These are phyloP conservation scores for Boletus smithii DNA, from an alignment of 1,284 basidiomycete genomes.

Conservation along the genomic window DNA sequence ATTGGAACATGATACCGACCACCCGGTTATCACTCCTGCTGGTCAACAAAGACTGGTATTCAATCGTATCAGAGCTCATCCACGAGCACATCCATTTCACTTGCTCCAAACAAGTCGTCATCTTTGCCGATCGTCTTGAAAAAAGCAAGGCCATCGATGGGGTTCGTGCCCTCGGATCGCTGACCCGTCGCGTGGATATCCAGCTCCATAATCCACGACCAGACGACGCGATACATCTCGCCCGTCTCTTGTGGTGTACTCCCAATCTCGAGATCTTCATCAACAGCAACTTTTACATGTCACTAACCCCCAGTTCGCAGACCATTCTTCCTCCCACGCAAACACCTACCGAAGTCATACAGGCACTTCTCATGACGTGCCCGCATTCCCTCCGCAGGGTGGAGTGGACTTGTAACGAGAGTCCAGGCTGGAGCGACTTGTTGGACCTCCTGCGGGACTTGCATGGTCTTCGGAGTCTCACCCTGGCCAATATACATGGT, in stretches of 20 bases:
- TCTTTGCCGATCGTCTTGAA: slow-evolving; percentile 36
- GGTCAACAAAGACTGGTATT: slow-evolving; percentile 37
- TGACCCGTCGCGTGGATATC: slow-evolving; percentile 40
- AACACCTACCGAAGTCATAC: slow-evolving; percentile 24
- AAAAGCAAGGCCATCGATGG: slow-evolving; percentile 17
- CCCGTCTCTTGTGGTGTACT: slow-evolving; percentile 37
- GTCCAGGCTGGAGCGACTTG: slow-evolving; percentile 29
- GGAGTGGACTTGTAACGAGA: slow-evolving; percentile 34
- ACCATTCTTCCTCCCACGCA: slow-evolving; percentile 24
- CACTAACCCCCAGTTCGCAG: slow-evolving; percentile 20
- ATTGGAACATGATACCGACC: slow-evolving; percentile 15
- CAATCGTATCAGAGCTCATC: slow-evolving; percentile 35
- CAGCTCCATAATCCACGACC: slow-evolving; percentile 34
- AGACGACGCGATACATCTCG: slow-evolving; percentile 23
- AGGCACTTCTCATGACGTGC: slow-evolving; percentile 25
- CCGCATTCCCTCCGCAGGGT: slow-evolving; percentile 27
- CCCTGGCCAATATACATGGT: slow-evolving; percentile 37
- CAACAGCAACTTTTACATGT: slow-evolving; percentile 32
- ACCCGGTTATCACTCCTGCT: slow-evolving; percentile 19
- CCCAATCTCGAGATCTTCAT: slow-evolving; percentile 39
- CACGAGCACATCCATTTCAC: slow-evolving; percentile 40
- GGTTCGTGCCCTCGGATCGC: slow-evolving; percentile 33
- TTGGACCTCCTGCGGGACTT: slow-evolving; percentile 24
- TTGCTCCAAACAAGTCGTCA: slow-evolving; percentile 32
- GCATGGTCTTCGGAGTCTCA: slow-evolving; percentile 32